Conservation (phyloP, 257 asterid genomes). For the Cynanchum wilfordii region DNA sequence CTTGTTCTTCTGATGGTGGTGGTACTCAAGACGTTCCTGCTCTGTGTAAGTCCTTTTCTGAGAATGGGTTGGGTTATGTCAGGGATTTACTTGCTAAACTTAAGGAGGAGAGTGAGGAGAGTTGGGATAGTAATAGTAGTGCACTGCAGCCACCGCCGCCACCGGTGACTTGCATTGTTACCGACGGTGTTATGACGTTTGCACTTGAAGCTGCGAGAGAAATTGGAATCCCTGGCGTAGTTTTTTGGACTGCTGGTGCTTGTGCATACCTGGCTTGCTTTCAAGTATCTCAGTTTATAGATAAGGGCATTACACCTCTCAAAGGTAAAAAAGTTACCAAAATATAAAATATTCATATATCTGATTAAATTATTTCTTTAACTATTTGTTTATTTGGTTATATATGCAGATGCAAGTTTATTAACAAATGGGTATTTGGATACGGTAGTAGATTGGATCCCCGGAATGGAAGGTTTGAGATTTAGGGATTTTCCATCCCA, state of each 20-base stretch:
- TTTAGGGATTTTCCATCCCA: too few species aligned
- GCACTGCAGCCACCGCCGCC: slow-evolving; percentile 23
- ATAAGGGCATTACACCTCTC: slow-evolving; percentile 37
- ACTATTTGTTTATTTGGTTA: too few species aligned
- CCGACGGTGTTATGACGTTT: slow-evolving; percentile 49
- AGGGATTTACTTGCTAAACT: slow-evolving; percentile 33
- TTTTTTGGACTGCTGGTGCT: slow-evolving; percentile 46
- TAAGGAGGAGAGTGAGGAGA: slow-evolving; percentile 7
- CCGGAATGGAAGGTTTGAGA: too few species aligned
- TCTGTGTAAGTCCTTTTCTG: slow-evolving; percentile 24
- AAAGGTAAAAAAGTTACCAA: too few species aligned
- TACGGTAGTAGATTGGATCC: too few species aligned
- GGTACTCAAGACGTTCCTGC: slow-evolving; percentile 42
- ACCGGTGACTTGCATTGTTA: slow-evolving; percentile 48
- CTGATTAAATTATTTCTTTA: too few species aligned
- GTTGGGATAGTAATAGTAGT: too few species aligned
- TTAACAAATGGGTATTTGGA: too few species aligned
- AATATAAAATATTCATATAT: too few species aligned
- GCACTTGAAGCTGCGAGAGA: slow-evolving; percentile 46
- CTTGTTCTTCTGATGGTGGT: slow-evolving; percentile 1
- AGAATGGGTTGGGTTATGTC: slow-evolving; percentile 30
- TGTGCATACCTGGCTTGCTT: slow-evolving; percentile 31
- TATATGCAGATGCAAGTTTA: too few species aligned
- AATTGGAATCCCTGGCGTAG: too few species aligned
- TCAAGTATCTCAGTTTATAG: slow-evolving; percentile 9